Conservation (phyloP, 2,329 filamentous ascomycete genomes). For the Diaporthe sp. region DNA sequence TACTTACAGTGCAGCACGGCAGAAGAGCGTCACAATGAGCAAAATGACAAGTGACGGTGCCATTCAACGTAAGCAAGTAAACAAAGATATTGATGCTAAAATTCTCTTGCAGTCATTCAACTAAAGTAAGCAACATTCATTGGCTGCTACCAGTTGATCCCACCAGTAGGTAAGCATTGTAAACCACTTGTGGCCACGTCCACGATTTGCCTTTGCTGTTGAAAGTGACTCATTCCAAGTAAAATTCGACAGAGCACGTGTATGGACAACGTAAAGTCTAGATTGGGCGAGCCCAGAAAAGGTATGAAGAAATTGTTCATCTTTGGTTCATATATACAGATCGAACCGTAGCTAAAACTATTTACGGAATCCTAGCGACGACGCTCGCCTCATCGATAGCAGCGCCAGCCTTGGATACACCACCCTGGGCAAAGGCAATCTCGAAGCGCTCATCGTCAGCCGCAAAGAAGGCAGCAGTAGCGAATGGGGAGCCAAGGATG, state of each 20-base stretch:
- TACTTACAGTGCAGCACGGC: background rate
- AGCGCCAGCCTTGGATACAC: conserved; percentile 44
- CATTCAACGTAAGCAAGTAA: background rate
- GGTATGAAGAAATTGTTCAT: background rate
- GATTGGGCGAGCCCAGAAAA: no score
- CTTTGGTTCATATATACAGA: background rate
- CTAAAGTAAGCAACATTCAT: no score
- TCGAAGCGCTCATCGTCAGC: conserved; percentile 48
- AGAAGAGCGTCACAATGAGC: background rate
- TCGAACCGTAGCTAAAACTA: background rate
- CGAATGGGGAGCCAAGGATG: conserved; percentile 49
- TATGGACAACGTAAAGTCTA: background rate
- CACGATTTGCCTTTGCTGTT: background rate
- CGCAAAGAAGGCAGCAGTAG: conserved; percentile 48
- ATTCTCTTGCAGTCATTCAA: background rate
- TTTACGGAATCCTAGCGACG: conserved; percentile 29
- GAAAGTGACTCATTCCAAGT: background rate
- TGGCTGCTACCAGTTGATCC: no score
- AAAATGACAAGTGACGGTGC: background rate
- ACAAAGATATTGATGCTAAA: no score
- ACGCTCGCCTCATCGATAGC: conserved; percentile 21
- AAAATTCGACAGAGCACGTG: background rate
- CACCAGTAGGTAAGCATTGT: no score
- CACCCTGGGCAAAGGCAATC: conserved; percentile 51
- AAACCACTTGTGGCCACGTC: no score